Conservation (phyloP, 805 yeast species). For the Pichia ethanolica region DNA sequence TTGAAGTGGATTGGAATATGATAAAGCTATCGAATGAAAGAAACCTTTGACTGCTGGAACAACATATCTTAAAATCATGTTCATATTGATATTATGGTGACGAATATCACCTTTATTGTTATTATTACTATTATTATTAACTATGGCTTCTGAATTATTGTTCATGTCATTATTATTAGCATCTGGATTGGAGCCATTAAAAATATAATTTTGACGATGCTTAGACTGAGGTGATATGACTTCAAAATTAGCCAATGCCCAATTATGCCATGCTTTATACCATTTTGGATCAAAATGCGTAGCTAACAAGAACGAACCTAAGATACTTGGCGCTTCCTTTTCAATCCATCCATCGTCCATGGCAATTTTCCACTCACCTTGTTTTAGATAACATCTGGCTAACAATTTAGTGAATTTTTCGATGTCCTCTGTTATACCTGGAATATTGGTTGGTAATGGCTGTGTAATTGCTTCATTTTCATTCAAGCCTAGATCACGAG, state of each 20-base stretch:
- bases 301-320: slow-evolving; percentile 88
- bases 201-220: slow-evolving; percentile 14
- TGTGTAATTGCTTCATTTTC: slow-evolving; percentile 84
- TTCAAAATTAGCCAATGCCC: slow-evolving; percentile 98
- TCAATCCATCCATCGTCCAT: slow-evolving; percentile 74
- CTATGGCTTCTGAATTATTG: neutral
- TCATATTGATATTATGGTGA: slow-evolving; percentile 32
- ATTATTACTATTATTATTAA: neutral
- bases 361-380: slow-evolving; percentile 96
- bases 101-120: neutral
- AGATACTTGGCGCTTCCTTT: slow-evolving; percentile 63
- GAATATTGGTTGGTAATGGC: slow-evolving; percentile 67
- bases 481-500: slow-evolving; percentile 78
- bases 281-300: slow-evolving; percentile 89
- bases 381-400: slow-evolving; percentile 92
- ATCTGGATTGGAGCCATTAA: neutral
- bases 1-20: slow-evolving; percentile 81
- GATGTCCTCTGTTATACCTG: slow-evolving; percentile 67
- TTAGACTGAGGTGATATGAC: slow-evolving; percentile 60
- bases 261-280: slow-evolving; percentile 99
- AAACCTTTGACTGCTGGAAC: slow-evolving; percentile 95
- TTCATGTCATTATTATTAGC: neutral
- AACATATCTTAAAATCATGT: slow-evolving; percentile 75
- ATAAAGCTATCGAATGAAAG: slow-evolving; percentile 86
- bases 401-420: slow-evolving; percentile 76